A percentile compares a stretch with the other conserved stretches of the same genome.
phyloP scores from a whole-genome alignment of 2,329 filamentous ascomycete genomes.

The Apiospora hydei region DNA sequence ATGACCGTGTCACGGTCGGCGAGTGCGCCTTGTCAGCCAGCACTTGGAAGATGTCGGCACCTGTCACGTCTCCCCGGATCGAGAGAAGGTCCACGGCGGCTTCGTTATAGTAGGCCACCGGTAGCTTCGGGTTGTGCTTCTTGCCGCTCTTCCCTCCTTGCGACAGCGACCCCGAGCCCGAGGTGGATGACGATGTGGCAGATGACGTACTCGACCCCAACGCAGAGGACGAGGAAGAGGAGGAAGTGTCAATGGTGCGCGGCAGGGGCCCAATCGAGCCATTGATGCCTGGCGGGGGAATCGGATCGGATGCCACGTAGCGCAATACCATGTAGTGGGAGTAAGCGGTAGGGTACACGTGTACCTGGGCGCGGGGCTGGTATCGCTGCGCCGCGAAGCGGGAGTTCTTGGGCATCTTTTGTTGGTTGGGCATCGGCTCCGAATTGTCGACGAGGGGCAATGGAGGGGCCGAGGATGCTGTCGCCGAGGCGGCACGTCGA shows the following conservation, averaged over 20 bases:
- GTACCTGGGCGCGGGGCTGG: constrained; percentile 25
- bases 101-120: constrained; percentile 54
- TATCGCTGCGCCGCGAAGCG: constrained; percentile 29
- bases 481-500: constrained; percentile 1
- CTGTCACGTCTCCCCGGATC: constrained; percentile 46
- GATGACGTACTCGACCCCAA: constrained; percentile 30
- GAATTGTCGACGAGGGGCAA: constrained; percentile 22
- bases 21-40: constrained; percentile 55
- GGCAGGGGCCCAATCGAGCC: background rate
- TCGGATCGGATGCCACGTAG: constrained; percentile 27
- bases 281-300: constrained; percentile 6
- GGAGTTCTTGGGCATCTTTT: constrained; percentile 26
- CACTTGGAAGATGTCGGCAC: constrained; percentile 62
- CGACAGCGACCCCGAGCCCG: constrained; percentile 24
- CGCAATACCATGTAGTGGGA: constrained; percentile 41
- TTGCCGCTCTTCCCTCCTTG: constrained; percentile 34
- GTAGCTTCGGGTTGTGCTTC: constrained; percentile 32
- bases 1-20: constrained; percentile 50
- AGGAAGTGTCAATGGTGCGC: constrained; percentile 27
- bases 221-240: constrained; percentile 31
- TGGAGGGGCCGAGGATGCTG: background rate
- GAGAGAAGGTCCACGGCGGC: constrained; percentile 56
- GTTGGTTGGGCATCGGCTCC: constrained; percentile 1
- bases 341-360: constrained; percentile 38
- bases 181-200: constrained; percentile 29